Evolutionary conservation across 2,329 filamentous ascomycete genomes (phyloP), one percentile per base, ranked within the genome.

Genomic region (Diaporthe sp.): DNA sequence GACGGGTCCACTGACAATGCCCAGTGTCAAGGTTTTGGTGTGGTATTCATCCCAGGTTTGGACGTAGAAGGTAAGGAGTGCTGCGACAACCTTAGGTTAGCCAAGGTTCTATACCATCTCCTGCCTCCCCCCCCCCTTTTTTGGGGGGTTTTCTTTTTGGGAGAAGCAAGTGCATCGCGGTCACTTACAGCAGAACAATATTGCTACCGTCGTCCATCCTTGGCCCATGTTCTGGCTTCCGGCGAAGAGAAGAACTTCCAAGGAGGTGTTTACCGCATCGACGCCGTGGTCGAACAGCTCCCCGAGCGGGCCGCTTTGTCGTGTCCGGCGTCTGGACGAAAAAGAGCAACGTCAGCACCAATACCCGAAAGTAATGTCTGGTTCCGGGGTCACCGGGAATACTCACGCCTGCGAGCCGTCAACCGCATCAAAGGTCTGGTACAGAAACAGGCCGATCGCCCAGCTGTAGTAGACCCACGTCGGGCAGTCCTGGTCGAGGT

Each of bases 11-110:
- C 96, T 98, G 79, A 99, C 89, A 77, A 98, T 87, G 75, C 97
- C 97, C 8, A 99, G 91, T 1, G 95, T 98, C 65, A 99, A 90
- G 4, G 96, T 97, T 84, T 98, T 96, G 70, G 97, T 99, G 86
- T 98, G 96, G 86, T 98, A 99, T 84, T 98, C 97, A 82, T 99
- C 97, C 97, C 97, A 99, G 46, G 97, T 98, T 84, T 98, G 97
- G 57, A 98, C 94, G 84, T 98, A 98, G 85, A 99, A 99, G n/a
- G 97, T 98, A 80, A 97, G 88, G 75, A 96, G 91, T 9, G 94
- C 93, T 95, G 77, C 67, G 46, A 46, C 7, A 9, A 34, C 51
- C 67, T 31, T 6, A 31, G 28, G 49, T 75, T 42, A 72, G 73
- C 31, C 31, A 76, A n/a, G 8, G 17, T 25, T 13, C n/a, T 17